Conservation (phyloP, 1,284 basidiomycete species). For the Puccinia horiana region DNA sequence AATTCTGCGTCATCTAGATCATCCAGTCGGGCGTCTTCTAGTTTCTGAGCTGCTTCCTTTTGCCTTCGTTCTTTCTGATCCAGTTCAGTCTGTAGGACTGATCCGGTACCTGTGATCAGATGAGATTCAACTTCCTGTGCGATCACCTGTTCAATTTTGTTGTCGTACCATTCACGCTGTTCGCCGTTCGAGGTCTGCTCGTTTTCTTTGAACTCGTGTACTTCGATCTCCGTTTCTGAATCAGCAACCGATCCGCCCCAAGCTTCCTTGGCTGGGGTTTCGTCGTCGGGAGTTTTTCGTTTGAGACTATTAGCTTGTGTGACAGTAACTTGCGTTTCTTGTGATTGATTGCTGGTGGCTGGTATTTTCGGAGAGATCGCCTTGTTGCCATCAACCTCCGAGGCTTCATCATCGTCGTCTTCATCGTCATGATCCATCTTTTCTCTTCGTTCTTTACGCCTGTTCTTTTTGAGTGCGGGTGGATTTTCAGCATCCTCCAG, state of each 20-base stretch:
- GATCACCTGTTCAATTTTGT: slow-evolving; percentile 41
- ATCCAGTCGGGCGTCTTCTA: slow-evolving; percentile 60
- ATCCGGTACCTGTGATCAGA: slow-evolving; percentile 39
- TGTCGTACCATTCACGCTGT: slow-evolving; percentile 23
- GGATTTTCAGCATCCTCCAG: slow-evolving; percentile 87
- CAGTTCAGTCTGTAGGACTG: slow-evolving; percentile 46
- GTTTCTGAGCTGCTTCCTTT: slow-evolving; percentile 21
- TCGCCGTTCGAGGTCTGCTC: slow-evolving; percentile 61
- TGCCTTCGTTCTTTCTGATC: slow-evolving; percentile 37
- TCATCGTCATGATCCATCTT: slow-evolving; percentile 51
- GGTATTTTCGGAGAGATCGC: slow-evolving; percentile 13
- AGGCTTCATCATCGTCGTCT: slow-evolving; percentile 49
- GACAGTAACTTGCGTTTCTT: slow-evolving; percentile 65
- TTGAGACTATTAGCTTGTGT: slow-evolving; percentile 65
- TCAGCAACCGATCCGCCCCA: slow-evolving; percentile 51
- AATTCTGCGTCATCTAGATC: slow-evolving; percentile 92
- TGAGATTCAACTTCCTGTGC: slow-evolving; percentile 50
- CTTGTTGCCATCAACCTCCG: slow-evolving; percentile 34
- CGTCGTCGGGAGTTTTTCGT: slow-evolving; percentile 60
- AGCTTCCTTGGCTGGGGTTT: slow-evolving; percentile 59
- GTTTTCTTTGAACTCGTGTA: slow-evolving; percentile 50
- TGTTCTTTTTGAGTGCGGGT: slow-evolving; percentile 77
- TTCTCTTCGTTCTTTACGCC: slow-evolving; percentile 69
- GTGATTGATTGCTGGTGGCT: neutral
- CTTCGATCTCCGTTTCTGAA: slow-evolving; percentile 38